A percentile compares a stretch with the other conserved stretches of the same genome.
Evolutionary conservation across 2,329 filamentous ascomycete genomes (phyloP).

Genomic region (Alternaria conjuncta): DNA sequence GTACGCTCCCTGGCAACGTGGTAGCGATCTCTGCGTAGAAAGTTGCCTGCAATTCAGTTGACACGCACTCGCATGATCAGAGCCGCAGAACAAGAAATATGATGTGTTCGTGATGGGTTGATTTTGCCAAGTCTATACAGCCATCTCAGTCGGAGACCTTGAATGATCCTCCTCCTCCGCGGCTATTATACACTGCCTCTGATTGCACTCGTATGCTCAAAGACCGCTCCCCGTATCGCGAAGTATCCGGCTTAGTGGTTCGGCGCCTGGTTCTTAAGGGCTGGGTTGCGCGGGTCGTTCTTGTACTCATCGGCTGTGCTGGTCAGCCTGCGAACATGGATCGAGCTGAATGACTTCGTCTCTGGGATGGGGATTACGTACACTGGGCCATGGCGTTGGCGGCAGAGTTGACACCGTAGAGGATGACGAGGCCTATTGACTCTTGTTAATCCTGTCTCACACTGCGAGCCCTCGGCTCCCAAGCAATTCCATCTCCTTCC

Average conservation of each 20-base stretch:
- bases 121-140: slow-evolving; percentile 43
- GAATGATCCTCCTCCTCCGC: slow-evolving; percentile 22
- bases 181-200: slow-evolving; percentile 47
- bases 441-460: slow-evolving; percentile 23
- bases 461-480: background rate
- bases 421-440: slow-evolving; percentile 75
- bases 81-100: background rate
- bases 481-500: slow-evolving; percentile 11
- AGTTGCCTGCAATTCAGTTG: background rate
- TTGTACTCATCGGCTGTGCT: slow-evolving; percentile 85
- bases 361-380: slow-evolving; percentile 58
- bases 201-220: slow-evolving; percentile 24
- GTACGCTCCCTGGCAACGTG: background rate
- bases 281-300: slow-evolving; percentile 92
- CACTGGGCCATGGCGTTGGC: slow-evolving; percentile 78
- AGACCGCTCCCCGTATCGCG: slow-evolving; percentile 18
- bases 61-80: background rate
- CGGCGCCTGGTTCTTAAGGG: slow-evolving; percentile 41
- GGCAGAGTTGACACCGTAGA: slow-evolving; percentile 88
- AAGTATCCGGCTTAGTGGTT: slow-evolving; percentile 37
- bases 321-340: slow-evolving; percentile 25
- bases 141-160: slow-evolving; percentile 25
- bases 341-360: background rate
- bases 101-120: slow-evolving; percentile 14
- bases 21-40: background rate